A percentile compares a stretch with the other conserved stretches of the same genome.
Conservation (phyloP, 2,329 filamentous ascomycete species). For the Talaromyces sp. region DNA sequence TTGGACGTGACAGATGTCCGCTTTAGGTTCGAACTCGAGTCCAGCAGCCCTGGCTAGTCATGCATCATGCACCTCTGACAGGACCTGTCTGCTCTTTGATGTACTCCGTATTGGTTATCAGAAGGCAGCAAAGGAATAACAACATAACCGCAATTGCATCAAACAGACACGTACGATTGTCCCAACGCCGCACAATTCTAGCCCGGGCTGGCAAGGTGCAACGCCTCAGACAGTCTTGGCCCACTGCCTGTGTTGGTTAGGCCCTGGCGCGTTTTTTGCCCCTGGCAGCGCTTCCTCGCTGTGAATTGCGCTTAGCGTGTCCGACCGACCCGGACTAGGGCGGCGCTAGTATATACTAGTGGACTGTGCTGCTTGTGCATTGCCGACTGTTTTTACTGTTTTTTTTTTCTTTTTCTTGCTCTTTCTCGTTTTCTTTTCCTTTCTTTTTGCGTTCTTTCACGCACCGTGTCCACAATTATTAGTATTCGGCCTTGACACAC, state of each 20-base stretch:
- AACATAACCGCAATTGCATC: too few relatives aligned
- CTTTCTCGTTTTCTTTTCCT: background rate
- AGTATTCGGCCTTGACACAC: background rate
- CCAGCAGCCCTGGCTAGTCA: too few relatives aligned
- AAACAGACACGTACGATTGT: too few relatives aligned
- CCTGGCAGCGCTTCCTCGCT: background rate
- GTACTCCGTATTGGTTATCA: background rate
- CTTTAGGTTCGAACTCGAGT: too few relatives aligned
- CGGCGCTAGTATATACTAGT: background rate
- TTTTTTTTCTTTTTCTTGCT: background rate
- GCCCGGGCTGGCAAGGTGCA: background rate
- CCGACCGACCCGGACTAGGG: background rate
- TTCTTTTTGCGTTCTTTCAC: too few relatives aligned
- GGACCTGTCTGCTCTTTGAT: background rate
- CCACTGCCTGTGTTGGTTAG: background rate
- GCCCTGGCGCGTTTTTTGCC: background rate
- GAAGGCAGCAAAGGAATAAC: background rate
- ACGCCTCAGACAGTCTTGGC: background rate
- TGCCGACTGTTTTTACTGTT: background rate
- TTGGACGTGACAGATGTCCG: too few relatives aligned
- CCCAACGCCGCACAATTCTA: background rate
- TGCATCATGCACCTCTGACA: background rate
- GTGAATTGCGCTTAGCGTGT: background rate
- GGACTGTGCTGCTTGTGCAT: background rate
- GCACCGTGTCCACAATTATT: background rate